A percentile compares a stretch with the other conserved stretches of the same genome.
Conservation (phyloP, 108 stramenopile species). For the Cyclostephanos tholiformis region DNA sequence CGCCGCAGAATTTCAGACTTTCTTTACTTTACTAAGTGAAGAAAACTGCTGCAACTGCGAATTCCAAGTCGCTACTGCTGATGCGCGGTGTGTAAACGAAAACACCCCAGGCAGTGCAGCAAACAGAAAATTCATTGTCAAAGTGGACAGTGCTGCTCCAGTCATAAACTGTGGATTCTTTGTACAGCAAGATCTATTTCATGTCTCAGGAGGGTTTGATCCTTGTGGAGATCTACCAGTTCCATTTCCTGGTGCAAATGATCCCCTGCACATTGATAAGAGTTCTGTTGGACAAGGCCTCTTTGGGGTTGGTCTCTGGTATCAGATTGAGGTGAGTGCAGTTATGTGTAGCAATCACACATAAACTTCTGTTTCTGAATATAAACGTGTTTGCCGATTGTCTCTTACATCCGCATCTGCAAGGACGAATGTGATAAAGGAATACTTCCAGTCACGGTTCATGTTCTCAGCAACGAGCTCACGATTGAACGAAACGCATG, state of each 20-base stretch:
- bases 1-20: neutral
- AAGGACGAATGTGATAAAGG: conserved; percentile 4
- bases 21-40: neutral
- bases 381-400: no score
- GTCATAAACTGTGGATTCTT: conserved; percentile 4
- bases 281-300: neutral
- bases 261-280: neutral
- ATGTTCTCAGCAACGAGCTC: conserved; percentile 3
- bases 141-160: neutral
- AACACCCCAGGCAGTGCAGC: neutral
- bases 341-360: neutral
- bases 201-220: conserved; percentile 9
- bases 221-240: neutral
- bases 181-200: neutral
- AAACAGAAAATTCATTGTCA: neutral
- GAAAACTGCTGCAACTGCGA: neutral
- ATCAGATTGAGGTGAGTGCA: conserved; percentile 12
- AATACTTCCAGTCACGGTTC: conserved; percentile 1
- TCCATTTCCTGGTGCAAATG: conserved; percentile 7
- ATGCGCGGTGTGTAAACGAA: neutral
- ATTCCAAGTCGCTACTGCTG: neutral
- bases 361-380: no score
- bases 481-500: neutral
- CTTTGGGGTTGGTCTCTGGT: neutral
- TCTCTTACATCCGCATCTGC: neutral